Percentiles rank a stretch among this genome's conserved stretches.
Conservation (phyloP, 2,329 filamentous ascomycete species). For the Paramyrothecium roridum region DNA sequence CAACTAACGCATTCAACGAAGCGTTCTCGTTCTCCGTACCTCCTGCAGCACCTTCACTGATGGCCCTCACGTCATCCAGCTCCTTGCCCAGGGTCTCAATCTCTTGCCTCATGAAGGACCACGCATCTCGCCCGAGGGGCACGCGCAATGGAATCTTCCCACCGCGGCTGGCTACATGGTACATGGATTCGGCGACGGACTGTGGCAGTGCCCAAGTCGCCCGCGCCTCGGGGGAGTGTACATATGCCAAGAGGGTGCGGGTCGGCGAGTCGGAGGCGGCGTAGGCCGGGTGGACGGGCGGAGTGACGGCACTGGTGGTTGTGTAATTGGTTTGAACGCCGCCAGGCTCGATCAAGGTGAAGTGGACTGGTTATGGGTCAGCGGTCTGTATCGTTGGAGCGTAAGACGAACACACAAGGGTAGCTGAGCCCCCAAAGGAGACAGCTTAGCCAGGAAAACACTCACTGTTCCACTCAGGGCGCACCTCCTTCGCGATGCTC, state of each 20-base stretch:
- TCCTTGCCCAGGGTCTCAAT: background rate
- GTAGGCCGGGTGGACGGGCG: background rate
- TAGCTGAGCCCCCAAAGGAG: background rate
- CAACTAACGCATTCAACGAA: background rate
- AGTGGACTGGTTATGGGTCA: background rate
- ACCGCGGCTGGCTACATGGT: background rate
- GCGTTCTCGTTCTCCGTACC: background rate
- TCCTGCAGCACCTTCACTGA: background rate
- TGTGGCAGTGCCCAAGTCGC: background rate
- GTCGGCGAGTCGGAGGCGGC: background rate
- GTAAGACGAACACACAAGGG: background rate
- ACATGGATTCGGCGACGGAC: background rate
- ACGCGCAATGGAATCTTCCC: background rate
- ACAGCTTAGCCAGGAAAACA: background rate
- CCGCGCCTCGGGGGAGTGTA: background rate
- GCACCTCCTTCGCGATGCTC: conserved; percentile 1
- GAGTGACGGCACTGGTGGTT: background rate
- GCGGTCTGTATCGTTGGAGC: background rate
- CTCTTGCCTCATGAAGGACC: background rate
- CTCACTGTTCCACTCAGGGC: conserved; percentile 2
- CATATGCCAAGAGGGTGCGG: background rate
- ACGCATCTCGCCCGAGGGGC: background rate
- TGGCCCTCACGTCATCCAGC: background rate
- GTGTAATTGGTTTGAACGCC: background rate
- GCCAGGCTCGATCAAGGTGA: conserved; percentile 1